Evolutionary conservation across 345 rosid genomes (phyloP).

Genomic region (Viola odorata): DNA sequence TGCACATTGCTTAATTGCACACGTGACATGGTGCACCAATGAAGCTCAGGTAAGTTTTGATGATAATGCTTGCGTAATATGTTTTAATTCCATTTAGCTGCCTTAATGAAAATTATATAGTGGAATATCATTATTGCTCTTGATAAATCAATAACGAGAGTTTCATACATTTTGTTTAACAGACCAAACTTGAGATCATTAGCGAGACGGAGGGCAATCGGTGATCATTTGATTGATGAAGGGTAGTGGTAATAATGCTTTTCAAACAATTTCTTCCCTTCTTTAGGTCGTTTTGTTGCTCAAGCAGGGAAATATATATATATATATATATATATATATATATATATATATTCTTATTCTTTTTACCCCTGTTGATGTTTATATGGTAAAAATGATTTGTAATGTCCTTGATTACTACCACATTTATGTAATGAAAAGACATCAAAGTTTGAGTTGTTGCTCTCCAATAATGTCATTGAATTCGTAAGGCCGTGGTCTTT

Average conservation of each 20-base stretch:
- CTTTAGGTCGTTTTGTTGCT: conserved; percentile 15
- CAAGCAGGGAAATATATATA: conserved; percentile 20
- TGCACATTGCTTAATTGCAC: too few relatives aligned
- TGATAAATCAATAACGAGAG: too few relatives aligned
- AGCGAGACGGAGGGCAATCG: conserved; percentile 17
- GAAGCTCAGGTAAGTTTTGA: too few relatives aligned
- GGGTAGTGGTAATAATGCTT: conserved; percentile 23
- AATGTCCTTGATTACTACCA: conserved; percentile 23
- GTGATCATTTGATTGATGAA: conserved; percentile 25
- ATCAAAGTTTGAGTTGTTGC: conserved; percentile 4
- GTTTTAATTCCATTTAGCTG: too few relatives aligned
- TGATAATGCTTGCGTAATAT: too few relatives aligned
- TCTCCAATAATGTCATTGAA: background rate
- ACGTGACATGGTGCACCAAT: too few relatives aligned
- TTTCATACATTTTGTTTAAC: too few relatives aligned
- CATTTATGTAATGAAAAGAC: conserved; percentile 12
- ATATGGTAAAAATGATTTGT: conserved; percentile 27
- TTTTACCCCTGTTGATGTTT: background rate
- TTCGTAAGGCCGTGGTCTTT: background rate
- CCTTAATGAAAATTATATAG: too few relatives aligned
- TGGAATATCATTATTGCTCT: too few relatives aligned
- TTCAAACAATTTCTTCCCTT: conserved; percentile 5
- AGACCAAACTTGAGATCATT: too few relatives aligned
- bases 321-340: too few relatives aligned
- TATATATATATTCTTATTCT: too few relatives aligned